These are phyloP conservation scores for Cucurbitaria berberidis DNA, from an alignment of 2,329 filamentous ascomycete genomes.

Conservation along the genomic window DNA sequence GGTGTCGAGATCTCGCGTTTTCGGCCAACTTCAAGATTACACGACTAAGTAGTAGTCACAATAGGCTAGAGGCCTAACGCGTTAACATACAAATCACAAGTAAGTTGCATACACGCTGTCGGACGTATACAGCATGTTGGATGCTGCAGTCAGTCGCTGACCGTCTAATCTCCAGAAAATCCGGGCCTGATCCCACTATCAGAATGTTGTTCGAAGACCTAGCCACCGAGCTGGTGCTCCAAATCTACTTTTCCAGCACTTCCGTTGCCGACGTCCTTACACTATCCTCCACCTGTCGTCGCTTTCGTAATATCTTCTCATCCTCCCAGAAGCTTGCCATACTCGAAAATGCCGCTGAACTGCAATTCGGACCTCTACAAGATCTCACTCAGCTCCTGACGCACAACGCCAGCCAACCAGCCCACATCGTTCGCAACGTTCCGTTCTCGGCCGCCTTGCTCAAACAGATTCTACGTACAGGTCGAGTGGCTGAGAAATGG, in stretches of 20 bases:
- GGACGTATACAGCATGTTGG: neutral
- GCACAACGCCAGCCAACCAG: constrained; percentile 65
- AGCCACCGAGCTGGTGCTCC: constrained; percentile 64
- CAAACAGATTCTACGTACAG: constrained; percentile 61
- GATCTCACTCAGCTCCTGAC: constrained; percentile 66
- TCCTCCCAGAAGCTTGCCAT: constrained; percentile 62
- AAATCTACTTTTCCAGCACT: constrained; percentile 61
- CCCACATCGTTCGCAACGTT: constrained; percentile 59
- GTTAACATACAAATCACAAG: constrained; percentile 6
- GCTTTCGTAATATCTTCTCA: constrained; percentile 59
- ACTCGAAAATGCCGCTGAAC: constrained; percentile 60
- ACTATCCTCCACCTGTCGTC: constrained; percentile 61
- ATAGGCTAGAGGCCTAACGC: neutral
- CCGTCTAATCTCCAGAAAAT: neutral
- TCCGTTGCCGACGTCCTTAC: constrained; percentile 61
- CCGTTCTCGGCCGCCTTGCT: constrained; percentile 63
- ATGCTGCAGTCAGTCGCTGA: neutral
- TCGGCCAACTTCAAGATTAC: neutral
- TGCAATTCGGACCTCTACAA: constrained; percentile 63
- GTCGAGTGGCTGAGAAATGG: constrained; percentile 63
- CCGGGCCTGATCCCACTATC: constrained; percentile 13
- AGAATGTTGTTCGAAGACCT: constrained; percentile 62
- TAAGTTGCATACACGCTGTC: constrained; percentile 3
- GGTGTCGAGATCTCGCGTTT: neutral
- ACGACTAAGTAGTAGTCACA: neutral